Evolutionary conservation across 2,329 filamentous ascomycete species (phyloP).

Genomic region (Fusarium lateritium): DNA sequence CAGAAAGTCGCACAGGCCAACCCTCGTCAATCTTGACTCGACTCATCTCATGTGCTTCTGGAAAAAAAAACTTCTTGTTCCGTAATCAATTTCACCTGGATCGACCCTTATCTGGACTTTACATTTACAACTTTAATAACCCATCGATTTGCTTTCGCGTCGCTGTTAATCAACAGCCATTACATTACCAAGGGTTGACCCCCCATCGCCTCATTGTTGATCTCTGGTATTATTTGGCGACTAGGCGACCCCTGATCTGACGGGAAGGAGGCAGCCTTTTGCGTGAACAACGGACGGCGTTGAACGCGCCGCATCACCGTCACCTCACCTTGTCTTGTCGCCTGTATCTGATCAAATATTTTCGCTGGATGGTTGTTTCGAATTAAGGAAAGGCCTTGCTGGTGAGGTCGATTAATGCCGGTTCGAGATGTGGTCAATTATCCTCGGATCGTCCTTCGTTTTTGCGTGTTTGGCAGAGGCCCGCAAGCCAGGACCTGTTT

Average conservation of each 20-base stretch:
- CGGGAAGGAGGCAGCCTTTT: background rate
- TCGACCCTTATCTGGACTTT: constrained; percentile 1
- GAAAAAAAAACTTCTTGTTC: constrained; percentile 12
- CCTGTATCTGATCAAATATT: constrained; percentile 11
- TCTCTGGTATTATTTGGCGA: constrained; percentile 1
- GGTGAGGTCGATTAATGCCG: constrained; percentile 1
- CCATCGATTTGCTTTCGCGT: background rate
- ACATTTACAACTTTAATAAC: constrained; percentile 1
- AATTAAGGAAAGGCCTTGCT: constrained; percentile 10
- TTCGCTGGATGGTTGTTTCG: constrained; percentile 16
- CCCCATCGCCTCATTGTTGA: background rate
- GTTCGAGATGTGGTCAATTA: constrained; percentile 35
- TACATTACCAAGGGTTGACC: background rate
- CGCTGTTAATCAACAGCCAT: background rate
- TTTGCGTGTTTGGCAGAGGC: constrained; percentile 39
- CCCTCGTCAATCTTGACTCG: constrained; percentile 17
- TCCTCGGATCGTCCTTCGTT: constrained; percentile 34
- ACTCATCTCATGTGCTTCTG: constrained; percentile 15
- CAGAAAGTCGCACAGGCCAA: constrained; percentile 19
- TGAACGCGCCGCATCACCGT: constrained; percentile 24
- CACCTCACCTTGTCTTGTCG: background rate
- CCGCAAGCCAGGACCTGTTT: constrained; percentile 39
- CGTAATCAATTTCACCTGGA: constrained; percentile 19
- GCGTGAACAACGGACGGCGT: constrained; percentile 8
- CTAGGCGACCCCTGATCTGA: constrained; percentile 8